Percentiles rank a stretch among this genome's conserved stretches.
Evolutionary conservation across 768 basidiomycete species (phyloP).

Genomic region (Mycena albidolilacea): DNA sequence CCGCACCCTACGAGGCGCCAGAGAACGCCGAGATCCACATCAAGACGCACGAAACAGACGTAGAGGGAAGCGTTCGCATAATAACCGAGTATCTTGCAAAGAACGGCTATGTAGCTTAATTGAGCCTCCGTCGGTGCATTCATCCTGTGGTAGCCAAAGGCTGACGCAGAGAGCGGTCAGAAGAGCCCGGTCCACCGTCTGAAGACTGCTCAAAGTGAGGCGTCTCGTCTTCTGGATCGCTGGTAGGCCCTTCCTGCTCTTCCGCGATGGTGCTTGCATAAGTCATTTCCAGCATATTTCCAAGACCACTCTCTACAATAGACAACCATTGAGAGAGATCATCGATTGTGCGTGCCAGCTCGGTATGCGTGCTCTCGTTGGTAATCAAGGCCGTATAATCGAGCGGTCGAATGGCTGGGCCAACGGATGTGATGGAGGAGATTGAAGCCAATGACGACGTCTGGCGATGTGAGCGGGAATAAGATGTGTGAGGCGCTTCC

Average conservation of each 20-base stretch:
- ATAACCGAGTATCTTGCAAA: conserved; percentile 85
- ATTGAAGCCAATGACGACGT: conserved; percentile 53
- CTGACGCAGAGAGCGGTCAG: conserved; percentile 29
- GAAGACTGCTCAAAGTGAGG: conserved; percentile 31
- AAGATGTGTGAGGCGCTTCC: conserved; percentile 36
- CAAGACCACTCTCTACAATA: conserved; percentile 80
- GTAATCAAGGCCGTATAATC: conserved; percentile 74
- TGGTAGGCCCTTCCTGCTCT: conserved; percentile 64
- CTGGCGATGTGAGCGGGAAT: conserved; percentile 40
- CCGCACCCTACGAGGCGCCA: conserved; percentile 96
- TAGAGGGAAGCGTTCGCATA: conserved; percentile 81
- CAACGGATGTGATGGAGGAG: conserved; percentile 47
- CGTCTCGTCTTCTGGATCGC: conserved; percentile 36
- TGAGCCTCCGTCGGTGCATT: not conserved
- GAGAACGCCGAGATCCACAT: conserved; percentile 91
- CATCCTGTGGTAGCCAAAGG: conserved; percentile 28
- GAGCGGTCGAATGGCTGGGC: conserved; percentile 73
- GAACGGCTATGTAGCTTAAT: conserved; percentile 68
- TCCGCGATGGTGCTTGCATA: conserved; percentile 72
- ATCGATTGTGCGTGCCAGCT: conserved; percentile 81
- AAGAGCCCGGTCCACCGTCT: conserved; percentile 26
- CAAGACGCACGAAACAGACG: conserved; percentile 85
- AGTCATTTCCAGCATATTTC: conserved; percentile 72
- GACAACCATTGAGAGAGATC: conserved; percentile 84
- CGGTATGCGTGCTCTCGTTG: conserved; percentile 72